Evolutionary conservation across 306 rosid genomes (phyloP), one percentile per base, ranked within the genome.

Genomic region (Ormosia emarginata): DNA sequence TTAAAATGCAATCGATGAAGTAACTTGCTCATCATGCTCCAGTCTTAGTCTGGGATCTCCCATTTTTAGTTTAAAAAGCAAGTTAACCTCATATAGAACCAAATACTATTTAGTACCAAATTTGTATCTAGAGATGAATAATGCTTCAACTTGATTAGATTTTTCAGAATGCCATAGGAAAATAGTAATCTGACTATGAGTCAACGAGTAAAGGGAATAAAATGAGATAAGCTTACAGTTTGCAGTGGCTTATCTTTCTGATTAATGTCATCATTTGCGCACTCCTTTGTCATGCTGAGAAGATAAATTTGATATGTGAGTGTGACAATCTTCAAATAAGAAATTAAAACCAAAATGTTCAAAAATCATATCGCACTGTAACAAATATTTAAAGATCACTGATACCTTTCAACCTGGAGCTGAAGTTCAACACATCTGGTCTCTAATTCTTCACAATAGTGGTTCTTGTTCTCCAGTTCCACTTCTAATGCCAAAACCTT

Each of bases 401-500:
- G 61, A 68, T 83, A 95, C 98, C 98, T 91, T 89, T 87, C 90
- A 59, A 91, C 88, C 86, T 85, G 98, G 80, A 91, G 97, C 80
- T 90, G 98, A 57, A 89, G 83, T 82, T 95, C 99, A 86, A 90
- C 82, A 70, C 90, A 88, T 82, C 86, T 87, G 53, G 92, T 87
- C 80, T 93, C 97, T 83, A 93, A 73, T 79, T 93, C 95, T 86
- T 88, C 98, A 79, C 91, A 93, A 67, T 69, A 75, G 58, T 74
- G 88, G 43, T 82, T 84, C 81, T 86, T 92, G 73, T 82, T 84
- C 81, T 86, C 92, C 50, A 91, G 77, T 77, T 94, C 94, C 61
- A 86, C 91, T 88, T 93, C 97, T 56, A 91, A 84, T 74, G 90
- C 78, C 49, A 87, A 85, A 70, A 91, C 81, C 68, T 87, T 89